These are phyloP conservation scores for Dipodascus albidus DNA, from an alignment of 805 yeast genomes.

Conservation along the genomic window DNA sequence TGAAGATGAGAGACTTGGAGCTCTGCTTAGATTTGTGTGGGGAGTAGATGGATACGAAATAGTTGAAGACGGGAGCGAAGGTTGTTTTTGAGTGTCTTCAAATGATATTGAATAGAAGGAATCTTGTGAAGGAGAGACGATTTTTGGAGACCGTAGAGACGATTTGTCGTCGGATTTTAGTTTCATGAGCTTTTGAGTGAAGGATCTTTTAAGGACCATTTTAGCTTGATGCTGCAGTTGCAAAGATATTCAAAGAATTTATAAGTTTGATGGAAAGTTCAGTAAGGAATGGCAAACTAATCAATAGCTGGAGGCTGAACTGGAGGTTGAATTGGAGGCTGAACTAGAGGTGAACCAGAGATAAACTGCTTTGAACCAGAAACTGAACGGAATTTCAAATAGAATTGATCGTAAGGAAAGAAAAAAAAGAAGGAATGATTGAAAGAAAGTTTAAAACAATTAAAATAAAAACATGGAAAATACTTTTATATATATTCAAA, in stretches of 20 bases:
- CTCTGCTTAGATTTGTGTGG: neutral
- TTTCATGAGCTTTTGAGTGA: slow-evolving; percentile 13
- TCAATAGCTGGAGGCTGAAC: too few relatives aligned
- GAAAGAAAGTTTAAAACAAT: too few relatives aligned
- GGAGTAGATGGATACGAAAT: neutral
- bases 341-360: too few relatives aligned
- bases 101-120: slow-evolving; percentile 14
- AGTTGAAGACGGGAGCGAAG: neutral
- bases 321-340: too few relatives aligned
- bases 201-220: slow-evolving; percentile 13
- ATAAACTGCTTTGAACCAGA: too few relatives aligned
- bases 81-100: slow-evolving; percentile 10
- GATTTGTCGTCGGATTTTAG: slow-evolving; percentile 4
- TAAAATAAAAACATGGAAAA: too few relatives aligned
- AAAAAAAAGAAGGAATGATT: neutral
- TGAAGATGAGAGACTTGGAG: neutral
- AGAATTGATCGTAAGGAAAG: neutral
- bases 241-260: too few relatives aligned
- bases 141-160: neutral
- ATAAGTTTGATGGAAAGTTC: too few relatives aligned
- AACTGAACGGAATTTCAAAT: too few relatives aligned
- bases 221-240: neutral
- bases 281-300: too few relatives aligned
- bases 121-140: slow-evolving; percentile 5
- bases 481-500: slow-evolving; percentile 1